Evolutionary conservation across 345 rosid genomes (phyloP).

Genomic region (Citrus trifoliata): DNA sequence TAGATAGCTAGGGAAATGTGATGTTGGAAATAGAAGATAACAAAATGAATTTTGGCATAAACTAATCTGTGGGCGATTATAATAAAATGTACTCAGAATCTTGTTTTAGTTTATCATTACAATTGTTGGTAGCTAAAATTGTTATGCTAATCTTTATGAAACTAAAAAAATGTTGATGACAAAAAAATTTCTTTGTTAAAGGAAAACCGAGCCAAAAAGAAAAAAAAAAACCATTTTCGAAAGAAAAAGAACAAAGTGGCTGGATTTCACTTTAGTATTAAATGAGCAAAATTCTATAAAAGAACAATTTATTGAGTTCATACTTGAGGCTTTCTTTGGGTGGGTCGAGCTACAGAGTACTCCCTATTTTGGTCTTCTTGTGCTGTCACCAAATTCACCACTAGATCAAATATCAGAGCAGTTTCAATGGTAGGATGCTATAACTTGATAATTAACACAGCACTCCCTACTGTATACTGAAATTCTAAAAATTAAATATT

Average conservation of each 20-base stretch:
- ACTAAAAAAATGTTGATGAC: neutral
- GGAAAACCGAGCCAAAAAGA: neutral
- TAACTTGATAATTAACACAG: rapidly evolving
- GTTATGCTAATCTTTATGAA: no score
- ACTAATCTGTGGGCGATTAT: neutral
- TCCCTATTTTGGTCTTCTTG: no score
- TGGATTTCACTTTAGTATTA: neutral
- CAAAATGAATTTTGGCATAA: no score
- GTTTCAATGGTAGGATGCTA: no score
- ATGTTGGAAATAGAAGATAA: neutral
- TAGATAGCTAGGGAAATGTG: neutral
- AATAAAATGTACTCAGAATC: no score
- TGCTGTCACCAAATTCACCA: no score
- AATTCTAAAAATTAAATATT: no score
- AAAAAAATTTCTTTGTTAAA: no score
- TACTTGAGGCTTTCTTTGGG: no score
- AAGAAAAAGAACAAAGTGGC: neutral
- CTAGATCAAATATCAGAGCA: no score
- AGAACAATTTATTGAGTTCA: neutral
- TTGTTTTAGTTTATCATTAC: neutral
- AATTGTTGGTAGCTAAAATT: neutral
- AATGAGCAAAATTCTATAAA: neutral
- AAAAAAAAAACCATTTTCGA: neutral
- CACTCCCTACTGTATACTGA: no score
- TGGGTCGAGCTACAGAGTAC: no score